These are phyloP conservation scores for Conticribra weissflogii DNA, from an alignment of 108 stramenopile species.

Conservation along the genomic window DNA sequence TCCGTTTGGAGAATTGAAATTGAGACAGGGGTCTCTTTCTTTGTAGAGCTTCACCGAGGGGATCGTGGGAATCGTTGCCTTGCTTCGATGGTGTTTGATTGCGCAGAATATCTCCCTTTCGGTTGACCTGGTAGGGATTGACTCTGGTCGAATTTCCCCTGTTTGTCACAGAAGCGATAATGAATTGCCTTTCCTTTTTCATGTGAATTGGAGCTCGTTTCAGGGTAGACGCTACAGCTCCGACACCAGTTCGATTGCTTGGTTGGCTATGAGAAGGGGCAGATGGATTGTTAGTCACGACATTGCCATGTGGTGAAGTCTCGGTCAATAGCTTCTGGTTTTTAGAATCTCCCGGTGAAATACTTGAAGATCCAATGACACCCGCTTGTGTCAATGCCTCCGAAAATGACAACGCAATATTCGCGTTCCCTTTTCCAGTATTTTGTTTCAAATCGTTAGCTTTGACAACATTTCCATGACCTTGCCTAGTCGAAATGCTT, in stretches of 20 bases:
- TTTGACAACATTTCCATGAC: not conserved
- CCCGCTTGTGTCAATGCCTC: slow-evolving; percentile 36
- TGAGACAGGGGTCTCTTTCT: slow-evolving; percentile 14
- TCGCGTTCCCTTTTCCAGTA: not conserved
- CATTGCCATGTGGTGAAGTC: not conserved
- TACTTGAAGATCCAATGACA: not conserved
- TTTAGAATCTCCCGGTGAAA: not conserved
- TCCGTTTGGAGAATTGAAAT: not conserved
- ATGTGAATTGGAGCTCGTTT: slow-evolving; percentile 41
- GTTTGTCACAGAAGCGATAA: not conserved
- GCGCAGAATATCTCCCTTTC: no score
- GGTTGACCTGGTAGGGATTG: slow-evolving; percentile 14
- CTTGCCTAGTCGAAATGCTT: not conserved
- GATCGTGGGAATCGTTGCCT: slow-evolving; percentile 8
- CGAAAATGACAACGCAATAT: slow-evolving; percentile 5
- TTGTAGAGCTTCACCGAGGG: slow-evolving; percentile 31
- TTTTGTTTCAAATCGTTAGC: not conserved
- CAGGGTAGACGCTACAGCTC: not conserved
- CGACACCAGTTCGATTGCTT: not conserved
- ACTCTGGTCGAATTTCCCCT: no score
- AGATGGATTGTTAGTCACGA: not conserved
- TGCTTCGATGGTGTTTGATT: slow-evolving; percentile 3
- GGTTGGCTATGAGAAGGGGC: not conserved
- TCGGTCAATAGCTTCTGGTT: not conserved
- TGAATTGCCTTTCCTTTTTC: slow-evolving; percentile 21